These are phyloP conservation scores for Hyphopichia wangnamkhiaoensis DNA, from an alignment of 1,139 yeast genomes.

Conservation along the genomic window DNA sequence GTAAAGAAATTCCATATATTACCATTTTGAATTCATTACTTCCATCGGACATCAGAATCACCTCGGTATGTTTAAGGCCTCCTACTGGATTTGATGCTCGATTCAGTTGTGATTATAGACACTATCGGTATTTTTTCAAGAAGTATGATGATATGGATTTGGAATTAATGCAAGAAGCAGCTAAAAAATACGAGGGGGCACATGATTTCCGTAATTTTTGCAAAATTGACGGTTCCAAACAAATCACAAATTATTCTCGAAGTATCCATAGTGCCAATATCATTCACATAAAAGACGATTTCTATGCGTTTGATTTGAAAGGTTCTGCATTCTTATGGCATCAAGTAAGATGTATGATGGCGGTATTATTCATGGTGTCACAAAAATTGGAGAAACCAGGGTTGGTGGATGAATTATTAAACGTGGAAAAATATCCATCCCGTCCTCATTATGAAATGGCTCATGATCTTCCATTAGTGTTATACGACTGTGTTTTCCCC, in stretches of 20 bases:
- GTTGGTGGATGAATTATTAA: conserved; percentile 58
- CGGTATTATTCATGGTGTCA: conserved; percentile 76
- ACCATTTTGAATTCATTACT: conserved; percentile 71
- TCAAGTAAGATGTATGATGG: conserved; percentile 96
- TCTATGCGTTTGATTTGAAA: conserved; percentile 71
- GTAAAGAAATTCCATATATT: conserved; percentile 72
- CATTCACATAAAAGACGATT: conserved; percentile 40
- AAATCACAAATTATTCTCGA: conserved; percentile 73
- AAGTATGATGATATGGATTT: conserved; percentile 56
- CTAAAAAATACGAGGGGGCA: conserved; percentile 62
- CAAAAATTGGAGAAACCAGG: conserved; percentile 68
- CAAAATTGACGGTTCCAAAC: conserved; percentile 91
- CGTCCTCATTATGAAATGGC: conserved; percentile 91
- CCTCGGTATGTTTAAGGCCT: conserved; percentile 79
- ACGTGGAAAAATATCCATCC: conserved; percentile 58
- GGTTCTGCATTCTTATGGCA: conserved; percentile 98
- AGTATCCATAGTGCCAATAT: conserved; percentile 57
- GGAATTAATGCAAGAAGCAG: conserved; percentile 70
- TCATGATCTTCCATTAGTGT: conserved; percentile 82
- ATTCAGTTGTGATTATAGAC: conserved; percentile 81
- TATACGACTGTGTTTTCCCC: conserved; percentile 83
- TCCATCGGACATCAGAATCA: conserved; percentile 82
- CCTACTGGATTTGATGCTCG: conserved; percentile 87
- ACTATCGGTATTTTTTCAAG: conserved; percentile 78
- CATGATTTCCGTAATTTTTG: conserved; percentile 96